Evolutionary conservation across 1,139 yeast species (phyloP), one percentile per base, ranked within the genome.

Genomic region (Geotrichum phurueaensis): DNA sequence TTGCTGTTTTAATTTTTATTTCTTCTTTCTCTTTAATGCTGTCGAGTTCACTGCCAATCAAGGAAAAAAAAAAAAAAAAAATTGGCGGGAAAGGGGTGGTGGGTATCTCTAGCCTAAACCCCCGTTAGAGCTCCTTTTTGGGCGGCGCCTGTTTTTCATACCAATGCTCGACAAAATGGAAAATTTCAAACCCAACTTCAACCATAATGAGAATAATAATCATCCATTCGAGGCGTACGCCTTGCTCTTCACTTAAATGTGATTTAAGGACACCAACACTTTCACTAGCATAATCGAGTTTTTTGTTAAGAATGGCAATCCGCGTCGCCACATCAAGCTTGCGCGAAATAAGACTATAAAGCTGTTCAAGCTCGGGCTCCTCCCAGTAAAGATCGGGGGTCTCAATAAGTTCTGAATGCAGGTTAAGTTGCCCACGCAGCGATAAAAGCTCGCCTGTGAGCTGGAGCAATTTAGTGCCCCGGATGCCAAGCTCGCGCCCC

Each of bases 331-430:
- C 85, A 69, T 91, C 97, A 60, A 91, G 76, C 47, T 83, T 83
- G 60, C 81, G 81, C 0, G 96, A 87, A 3, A 89, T 84, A 25
- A 83, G 79, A 56, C 85, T 81, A 72, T 89, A 91, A 20, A 90
- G 83, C 60, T 79, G 80, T 69, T 91, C 97, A 60, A 91, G 76
- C 47, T 84, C 83, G 0, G 97, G 96, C 68, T 90, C 97, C 59
- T 90, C 83, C 97, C 97, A 91, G 73, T 90, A 91, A 54, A 90
- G 74, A 71, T 91, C 97, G 0, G 97, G 97, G 0, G 96, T 89
- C 68, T 91, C 97, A 52, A 89, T 89, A 60, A 91, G 79, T 69
- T 91, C 96, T n/a, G 94, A 86, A 71, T 91, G 89, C 54, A 91
- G 75, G 68, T 91, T 91, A 64, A 91, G 78, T 67, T 87, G 87